Conservation (phyloP, 352 stramenopile genomes). For the Phytophthora pinifolia region DNA sequence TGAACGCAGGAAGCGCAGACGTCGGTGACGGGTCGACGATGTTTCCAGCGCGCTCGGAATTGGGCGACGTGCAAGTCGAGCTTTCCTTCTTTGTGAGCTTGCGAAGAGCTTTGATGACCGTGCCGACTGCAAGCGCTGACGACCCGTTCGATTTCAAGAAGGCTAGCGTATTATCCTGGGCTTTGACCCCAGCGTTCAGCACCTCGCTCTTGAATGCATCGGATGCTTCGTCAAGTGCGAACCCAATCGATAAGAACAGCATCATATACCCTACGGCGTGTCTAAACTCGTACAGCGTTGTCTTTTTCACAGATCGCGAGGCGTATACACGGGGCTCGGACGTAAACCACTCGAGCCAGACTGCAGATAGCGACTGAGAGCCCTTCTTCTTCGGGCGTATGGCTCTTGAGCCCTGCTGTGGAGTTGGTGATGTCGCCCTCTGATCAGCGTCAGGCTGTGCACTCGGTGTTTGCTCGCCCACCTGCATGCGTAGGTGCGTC, state of each 20-base stretch:
- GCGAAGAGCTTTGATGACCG: slow-evolving; percentile 2
- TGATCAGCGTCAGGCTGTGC: neutral
- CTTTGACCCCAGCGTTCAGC: neutral
- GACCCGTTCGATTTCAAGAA: slow-evolving; percentile 2
- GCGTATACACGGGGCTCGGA: neutral
- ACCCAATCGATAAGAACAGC: slow-evolving; percentile 9
- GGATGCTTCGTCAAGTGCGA: slow-evolving; percentile 1
- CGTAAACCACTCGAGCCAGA: neutral
- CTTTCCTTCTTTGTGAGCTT: slow-evolving; percentile 10
- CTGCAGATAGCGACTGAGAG: neutral
- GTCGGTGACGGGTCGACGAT: neutral
- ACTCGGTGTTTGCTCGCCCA: neutral
- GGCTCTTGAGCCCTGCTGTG: neutral
- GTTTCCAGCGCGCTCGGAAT: neutral
- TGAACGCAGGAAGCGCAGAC: neutral
- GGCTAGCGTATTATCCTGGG: neutral
- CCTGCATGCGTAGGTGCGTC: neutral
- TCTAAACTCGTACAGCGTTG: slow-evolving; percentile 13
- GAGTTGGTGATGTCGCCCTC: neutral
- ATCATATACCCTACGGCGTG: slow-evolving; percentile 10
- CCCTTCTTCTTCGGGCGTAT: neutral
- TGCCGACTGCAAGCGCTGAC: neutral
- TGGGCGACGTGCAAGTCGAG: neutral
- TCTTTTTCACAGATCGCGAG: slow-evolving; percentile 4
- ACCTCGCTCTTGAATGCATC: slow-evolving; percentile 6